phyloP scores from a whole-genome alignment of 2,329 filamentous ascomycete genomes.

The Coniochaeta ligniaria region DNA sequence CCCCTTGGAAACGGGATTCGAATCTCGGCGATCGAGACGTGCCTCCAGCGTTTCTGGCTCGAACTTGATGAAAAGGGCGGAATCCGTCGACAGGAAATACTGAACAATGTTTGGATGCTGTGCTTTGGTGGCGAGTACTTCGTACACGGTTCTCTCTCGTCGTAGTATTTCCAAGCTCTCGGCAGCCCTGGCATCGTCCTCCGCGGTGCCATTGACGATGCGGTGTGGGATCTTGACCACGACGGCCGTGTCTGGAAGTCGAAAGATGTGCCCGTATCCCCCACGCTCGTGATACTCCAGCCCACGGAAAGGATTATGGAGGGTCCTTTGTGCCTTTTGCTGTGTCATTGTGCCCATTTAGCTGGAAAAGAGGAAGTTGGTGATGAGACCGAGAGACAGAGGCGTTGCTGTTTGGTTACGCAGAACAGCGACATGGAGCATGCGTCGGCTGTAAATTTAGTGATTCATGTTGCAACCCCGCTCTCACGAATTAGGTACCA shows the following conservation, averaged over 20 bases:
- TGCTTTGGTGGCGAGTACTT: background rate
- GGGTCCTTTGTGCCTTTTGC: background rate
- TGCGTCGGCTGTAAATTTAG: too few relatives aligned
- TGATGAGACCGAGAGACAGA: too few relatives aligned
- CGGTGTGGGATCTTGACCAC: background rate
- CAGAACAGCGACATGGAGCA: too few relatives aligned
- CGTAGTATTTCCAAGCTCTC: background rate
- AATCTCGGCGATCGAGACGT: background rate
- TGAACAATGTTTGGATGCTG: background rate
- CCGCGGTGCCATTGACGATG: background rate
- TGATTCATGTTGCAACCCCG: too few relatives aligned
- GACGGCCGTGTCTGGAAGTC: background rate
- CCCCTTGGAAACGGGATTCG: background rate
- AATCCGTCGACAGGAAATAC: background rate
- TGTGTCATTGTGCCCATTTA: background rate
- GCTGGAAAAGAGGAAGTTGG: too few relatives aligned
- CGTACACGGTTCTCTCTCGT: background rate
- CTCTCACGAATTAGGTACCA: too few relatives aligned
- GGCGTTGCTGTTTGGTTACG: too few relatives aligned
- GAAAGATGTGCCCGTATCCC: background rate
- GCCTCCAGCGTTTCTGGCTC: background rate
- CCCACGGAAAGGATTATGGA: background rate
- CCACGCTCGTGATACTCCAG: background rate
- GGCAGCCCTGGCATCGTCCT: background rate
- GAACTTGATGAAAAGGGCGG: background rate